A percentile compares a stretch with the other conserved stretches of the same genome.
These are phyloP conservation scores for Carpinus fangiana DNA, from an alignment of 306 rosid species.

Conservation along the genomic window DNA sequence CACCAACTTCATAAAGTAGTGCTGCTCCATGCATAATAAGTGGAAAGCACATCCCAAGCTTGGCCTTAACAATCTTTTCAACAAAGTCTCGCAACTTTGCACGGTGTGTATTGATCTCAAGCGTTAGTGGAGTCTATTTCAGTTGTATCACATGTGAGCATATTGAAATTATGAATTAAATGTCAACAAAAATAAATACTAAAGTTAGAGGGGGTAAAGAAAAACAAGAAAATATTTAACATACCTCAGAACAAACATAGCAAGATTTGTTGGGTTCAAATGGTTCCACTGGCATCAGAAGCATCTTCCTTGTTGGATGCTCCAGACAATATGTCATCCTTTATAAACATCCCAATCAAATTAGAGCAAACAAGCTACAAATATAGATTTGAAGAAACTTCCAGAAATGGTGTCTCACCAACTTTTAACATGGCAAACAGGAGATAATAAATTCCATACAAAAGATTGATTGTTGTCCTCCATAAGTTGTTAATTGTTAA, in stretches of 20 bases:
- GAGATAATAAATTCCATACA: not conserved
- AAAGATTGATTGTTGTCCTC: not conserved
- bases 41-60: slow-evolving; percentile 90
- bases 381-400: not conserved
- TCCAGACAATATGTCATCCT: slow-evolving; percentile 98
- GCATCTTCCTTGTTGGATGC: slow-evolving; percentile 80
- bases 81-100: slow-evolving; percentile 85
- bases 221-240: not conserved
- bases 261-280: slow-evolving; percentile 91
- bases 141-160: slow-evolving; percentile 19
- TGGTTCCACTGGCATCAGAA: slow-evolving; percentile 98
- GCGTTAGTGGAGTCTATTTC: slow-evolving; percentile 76
- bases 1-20: slow-evolving; percentile 93
- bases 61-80: slow-evolving; percentile 81
- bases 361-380: slow-evolving; percentile 7
- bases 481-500: not conserved
- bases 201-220: not conserved
- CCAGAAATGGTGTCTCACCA: not conserved
- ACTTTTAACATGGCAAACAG: not conserved
- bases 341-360: slow-evolving; percentile 19
- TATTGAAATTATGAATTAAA: slow-evolving; percentile 2
- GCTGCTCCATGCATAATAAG: slow-evolving; percentile 73
- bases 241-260: slow-evolving; percentile 97
- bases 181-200: slow-evolving; percentile 8
- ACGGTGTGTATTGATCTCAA: slow-evolving; percentile 76